A percentile compares a stretch with the other conserved stretches of the same genome.
These are phyloP conservation scores for Exsudoporus frostii DNA, from an alignment of 768 basidiomycete genomes.

Conservation along the genomic window DNA sequence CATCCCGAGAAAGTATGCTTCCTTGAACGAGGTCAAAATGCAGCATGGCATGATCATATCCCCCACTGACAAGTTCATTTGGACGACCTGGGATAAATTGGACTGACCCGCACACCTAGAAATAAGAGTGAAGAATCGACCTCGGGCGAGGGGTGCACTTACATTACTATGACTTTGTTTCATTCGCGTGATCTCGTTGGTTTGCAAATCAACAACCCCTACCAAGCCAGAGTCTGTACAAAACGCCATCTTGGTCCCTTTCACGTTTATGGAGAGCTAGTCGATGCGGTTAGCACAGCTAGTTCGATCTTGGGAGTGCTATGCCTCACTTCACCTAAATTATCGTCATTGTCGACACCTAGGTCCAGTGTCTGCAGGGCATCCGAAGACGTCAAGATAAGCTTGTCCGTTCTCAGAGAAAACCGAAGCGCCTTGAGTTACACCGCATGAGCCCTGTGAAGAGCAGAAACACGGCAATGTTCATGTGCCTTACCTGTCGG, in stretches of 20 bases:
- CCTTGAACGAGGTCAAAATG: slow-evolving; percentile 66
- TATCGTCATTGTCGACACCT: slow-evolving; percentile 51
- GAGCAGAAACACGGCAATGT: background rate
- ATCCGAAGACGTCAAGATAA: slow-evolving; percentile 54
- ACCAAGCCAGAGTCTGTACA: slow-evolving; percentile 67
- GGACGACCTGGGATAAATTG: slow-evolving; percentile 71
- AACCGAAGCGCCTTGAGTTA: slow-evolving; percentile 34
- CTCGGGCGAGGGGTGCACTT: slow-evolving; percentile 20
- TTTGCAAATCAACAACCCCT: slow-evolving; percentile 60
- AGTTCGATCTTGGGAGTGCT: background rate
- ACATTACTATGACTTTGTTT: slow-evolving; percentile 63
- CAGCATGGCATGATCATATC: slow-evolving; percentile 66
- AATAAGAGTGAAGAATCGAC: slow-evolving; percentile 1
- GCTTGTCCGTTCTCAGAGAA: slow-evolving; percentile 44
- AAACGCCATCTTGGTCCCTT: slow-evolving; percentile 57
- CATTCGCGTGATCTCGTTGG: slow-evolving; percentile 50
- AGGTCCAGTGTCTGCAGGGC: slow-evolving; percentile 45
- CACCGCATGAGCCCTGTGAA: background rate
- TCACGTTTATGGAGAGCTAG: slow-evolving; percentile 61
- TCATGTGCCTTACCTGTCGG: slow-evolving; percentile 39
- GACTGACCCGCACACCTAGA: slow-evolving; percentile 67
- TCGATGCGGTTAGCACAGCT: slow-evolving; percentile 36
- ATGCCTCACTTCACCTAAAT: slow-evolving; percentile 62
- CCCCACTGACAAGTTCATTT: slow-evolving; percentile 71
- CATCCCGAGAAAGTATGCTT: slow-evolving; percentile 52